Conservation (phyloP, 73 alveolate genomes). For the Durusdinium trenchii region DNA sequence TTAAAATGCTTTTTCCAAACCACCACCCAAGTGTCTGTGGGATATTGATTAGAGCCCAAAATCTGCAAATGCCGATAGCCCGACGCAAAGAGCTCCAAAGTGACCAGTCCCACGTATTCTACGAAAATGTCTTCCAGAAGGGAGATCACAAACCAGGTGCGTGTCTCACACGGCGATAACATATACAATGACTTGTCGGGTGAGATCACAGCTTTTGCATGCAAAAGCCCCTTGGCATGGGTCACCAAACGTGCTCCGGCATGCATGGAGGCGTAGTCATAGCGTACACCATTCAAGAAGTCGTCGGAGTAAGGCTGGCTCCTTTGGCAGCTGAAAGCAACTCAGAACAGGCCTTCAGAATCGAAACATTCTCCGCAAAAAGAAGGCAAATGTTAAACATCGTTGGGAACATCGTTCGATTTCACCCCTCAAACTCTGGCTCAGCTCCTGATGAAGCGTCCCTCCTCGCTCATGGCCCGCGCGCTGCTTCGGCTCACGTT, state of each 20-base stretch:
- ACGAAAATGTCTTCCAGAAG: constrained; percentile 54
- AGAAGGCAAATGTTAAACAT: not conserved
- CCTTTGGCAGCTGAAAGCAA: not conserved
- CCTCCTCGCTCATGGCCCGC: constrained; percentile 41
- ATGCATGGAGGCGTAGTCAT: constrained; percentile 67
- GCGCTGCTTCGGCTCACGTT: constrained; percentile 71
- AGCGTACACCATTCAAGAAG: constrained; percentile 58
- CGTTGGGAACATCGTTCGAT: too few species aligned
- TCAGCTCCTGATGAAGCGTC: constrained; percentile 51
- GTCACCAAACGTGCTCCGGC: constrained; percentile 71
- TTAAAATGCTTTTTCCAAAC: too few species aligned
- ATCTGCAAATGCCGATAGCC: constrained; percentile 61
- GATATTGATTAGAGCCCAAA: constrained; percentile 59
- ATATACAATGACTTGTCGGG: constrained; percentile 57
- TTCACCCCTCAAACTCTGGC: too few species aligned
- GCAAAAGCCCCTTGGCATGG: constrained; percentile 63
- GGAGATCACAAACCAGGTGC: constrained; percentile 50
- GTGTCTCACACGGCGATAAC: constrained; percentile 59
- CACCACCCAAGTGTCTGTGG: constrained; percentile 40
- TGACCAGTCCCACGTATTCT: constrained; percentile 35
- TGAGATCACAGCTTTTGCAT: constrained; percentile 44
- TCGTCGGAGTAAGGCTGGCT: constrained; percentile 69
- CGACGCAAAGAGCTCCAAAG: constrained; percentile 57
- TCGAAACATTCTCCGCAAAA: not conserved
- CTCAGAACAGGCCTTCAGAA: not conserved